Evolutionary conservation across 2,329 filamentous ascomycete species (phyloP).

Genomic region (Coleophoma eucalyptorum): DNA sequence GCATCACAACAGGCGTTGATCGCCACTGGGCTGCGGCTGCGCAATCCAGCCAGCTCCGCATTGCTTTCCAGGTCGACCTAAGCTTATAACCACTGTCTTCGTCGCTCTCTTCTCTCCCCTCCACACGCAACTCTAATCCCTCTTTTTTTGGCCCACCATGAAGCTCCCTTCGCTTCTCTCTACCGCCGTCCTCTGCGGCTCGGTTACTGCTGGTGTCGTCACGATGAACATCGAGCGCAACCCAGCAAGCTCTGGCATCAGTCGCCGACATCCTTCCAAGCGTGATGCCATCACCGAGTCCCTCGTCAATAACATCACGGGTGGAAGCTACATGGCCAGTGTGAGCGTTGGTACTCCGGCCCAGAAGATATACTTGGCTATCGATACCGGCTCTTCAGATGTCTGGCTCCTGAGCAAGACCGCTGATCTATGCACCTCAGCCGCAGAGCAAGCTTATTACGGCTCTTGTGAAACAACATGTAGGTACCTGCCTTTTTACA

Average conservation of each 20-base stretch:
- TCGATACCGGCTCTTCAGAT: conserved; percentile 63
- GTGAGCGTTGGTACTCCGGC: conserved; percentile 56
- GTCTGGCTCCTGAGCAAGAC: conserved; percentile 48
- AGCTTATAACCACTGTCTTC: too few relatives aligned
- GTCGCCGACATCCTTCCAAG: not conserved
- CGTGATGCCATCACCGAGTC: conserved; percentile 11
- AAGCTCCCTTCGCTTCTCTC: too few relatives aligned
- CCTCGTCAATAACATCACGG: conserved; percentile 45
- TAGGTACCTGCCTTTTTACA: conserved; percentile 39
- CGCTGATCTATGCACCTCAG: conserved; percentile 15
- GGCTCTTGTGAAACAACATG: conserved; percentile 35
- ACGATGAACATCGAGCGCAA: not conserved
- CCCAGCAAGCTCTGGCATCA: not conserved
- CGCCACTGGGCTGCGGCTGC: too few relatives aligned
- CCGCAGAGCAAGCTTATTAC: conserved; percentile 24
- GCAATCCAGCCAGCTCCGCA: too few relatives aligned
- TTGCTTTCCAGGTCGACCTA: too few relatives aligned
- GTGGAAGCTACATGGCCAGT: conserved; percentile 43
- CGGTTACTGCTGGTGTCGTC: not conserved
- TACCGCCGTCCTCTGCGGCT: not conserved
- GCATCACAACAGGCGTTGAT: too few relatives aligned
- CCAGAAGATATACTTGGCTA: conserved; percentile 48
- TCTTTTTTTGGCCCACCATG: too few relatives aligned
- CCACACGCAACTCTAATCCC: too few relatives aligned
- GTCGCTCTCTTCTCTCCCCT: too few relatives aligned